Evolutionary conservation across 2,329 filamentous ascomycete genomes (phyloP).

Genomic region (Cercospora zeina): DNA sequence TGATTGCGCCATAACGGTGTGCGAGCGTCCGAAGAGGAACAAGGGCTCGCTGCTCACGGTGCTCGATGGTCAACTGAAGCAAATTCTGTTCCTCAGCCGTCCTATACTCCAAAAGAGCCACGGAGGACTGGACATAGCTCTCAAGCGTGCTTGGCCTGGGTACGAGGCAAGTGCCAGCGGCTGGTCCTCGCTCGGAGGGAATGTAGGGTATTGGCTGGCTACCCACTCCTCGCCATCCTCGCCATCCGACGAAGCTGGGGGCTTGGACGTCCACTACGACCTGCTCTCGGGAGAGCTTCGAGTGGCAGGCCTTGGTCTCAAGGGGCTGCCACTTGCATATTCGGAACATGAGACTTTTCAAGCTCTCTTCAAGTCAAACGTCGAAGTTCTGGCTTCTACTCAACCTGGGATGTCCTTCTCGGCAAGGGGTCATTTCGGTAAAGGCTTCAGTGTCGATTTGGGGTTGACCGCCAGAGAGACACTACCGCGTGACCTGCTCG

Average conservation of each 20-base stretch:
- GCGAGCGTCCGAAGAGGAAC: conserved; percentile 21
- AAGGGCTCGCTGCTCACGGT: not conserved
- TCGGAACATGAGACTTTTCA: conserved; percentile 47
- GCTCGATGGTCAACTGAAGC: conserved; percentile 16
- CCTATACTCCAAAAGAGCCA: conserved; percentile 4
- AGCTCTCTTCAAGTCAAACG: conserved; percentile 56
- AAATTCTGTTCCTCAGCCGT: conserved; percentile 25
- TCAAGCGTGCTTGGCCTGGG: conserved; percentile 45
- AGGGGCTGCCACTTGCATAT: conserved; percentile 57
- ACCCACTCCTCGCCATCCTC: not conserved
- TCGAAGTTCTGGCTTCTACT: conserved; percentile 56
- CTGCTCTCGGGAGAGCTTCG: conserved; percentile 52
- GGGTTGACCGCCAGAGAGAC: conserved; percentile 33
- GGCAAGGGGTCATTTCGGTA: conserved; percentile 30
- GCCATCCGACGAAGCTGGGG: not conserved
- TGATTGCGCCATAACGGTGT: conserved; percentile 24
- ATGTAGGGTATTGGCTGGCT: conserved; percentile 11
- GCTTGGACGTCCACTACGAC: conserved; percentile 43
- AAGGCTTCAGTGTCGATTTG: conserved; percentile 38
- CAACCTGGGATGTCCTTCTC: conserved; percentile 57
- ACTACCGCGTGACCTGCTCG: conserved; percentile 30
- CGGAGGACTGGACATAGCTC: conserved; percentile 25
- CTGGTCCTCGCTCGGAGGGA: conserved; percentile 3
- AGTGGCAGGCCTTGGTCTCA: conserved; percentile 51
- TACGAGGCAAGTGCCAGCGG: conserved; percentile 5